These are phyloP conservation scores for Porpolomopsis calyptriformis DNA, from an alignment of 768 basidiomycete species.

Conservation along the genomic window DNA sequence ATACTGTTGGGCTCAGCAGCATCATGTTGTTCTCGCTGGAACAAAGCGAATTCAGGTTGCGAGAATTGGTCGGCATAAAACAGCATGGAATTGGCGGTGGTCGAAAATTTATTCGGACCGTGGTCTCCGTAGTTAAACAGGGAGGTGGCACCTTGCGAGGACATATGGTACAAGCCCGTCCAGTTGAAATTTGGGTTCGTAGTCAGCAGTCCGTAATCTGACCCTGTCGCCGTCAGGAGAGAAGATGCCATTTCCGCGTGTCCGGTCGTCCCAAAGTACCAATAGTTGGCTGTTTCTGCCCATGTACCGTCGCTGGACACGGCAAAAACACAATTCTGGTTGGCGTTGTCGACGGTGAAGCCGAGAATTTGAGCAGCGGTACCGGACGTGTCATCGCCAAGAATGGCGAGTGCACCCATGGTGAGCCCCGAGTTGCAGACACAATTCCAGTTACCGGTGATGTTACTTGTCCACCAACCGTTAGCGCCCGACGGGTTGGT, in stretches of 20 bases:
- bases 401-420: conserved; percentile 81
- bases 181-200: conserved; percentile 59
- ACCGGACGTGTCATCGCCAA: conserved; percentile 73
- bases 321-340: conserved; percentile 60
- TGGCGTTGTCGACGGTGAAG: conserved; percentile 63
- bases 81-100: conserved; percentile 84
- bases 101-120: conserved; percentile 90
- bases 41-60: conserved; percentile 66
- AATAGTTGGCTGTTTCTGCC: conserved; percentile 90
- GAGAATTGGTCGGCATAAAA: conserved; percentile 65
- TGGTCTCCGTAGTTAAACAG: conserved; percentile 78
- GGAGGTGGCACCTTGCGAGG: conserved; percentile 72
- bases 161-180: conserved; percentile 87
- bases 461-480: conserved; percentile 73
- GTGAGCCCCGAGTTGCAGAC: conserved; percentile 89
- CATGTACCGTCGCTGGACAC: conserved; percentile 73
- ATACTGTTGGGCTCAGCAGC: conserved; percentile 78
- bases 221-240: conserved; percentile 78
- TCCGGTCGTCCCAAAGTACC: conserved; percentile 90
- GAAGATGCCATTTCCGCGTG: conserved; percentile 83
- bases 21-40: conserved; percentile 84
- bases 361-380: conserved; percentile 55
- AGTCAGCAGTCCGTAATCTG: conserved; percentile 60
- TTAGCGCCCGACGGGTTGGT: conserved; percentile 29
- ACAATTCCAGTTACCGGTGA: conserved; percentile 96